Percentiles rank a stretch among this genome's conserved stretches.
Evolutionary conservation across 2,329 filamentous ascomycete genomes (phyloP).

Genomic region (Dendryphion nanum): DNA sequence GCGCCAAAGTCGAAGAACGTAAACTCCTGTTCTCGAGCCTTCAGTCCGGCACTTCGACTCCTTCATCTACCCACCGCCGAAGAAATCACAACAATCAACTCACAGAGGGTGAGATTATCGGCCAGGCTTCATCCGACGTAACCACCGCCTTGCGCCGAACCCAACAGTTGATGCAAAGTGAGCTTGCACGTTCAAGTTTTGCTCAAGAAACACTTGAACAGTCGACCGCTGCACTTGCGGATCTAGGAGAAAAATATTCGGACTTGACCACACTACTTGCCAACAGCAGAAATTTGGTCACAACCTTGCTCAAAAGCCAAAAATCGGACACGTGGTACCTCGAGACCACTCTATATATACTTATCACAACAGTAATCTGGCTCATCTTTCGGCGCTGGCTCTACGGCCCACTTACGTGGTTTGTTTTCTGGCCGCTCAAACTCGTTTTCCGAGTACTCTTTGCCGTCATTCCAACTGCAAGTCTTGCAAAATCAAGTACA

Average conservation of each 20-base stretch:
- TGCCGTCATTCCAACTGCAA: slow-evolving; percentile 55
- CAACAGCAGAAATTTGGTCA: slow-evolving; percentile 71
- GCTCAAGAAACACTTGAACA: slow-evolving; percentile 85
- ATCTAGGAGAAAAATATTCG: slow-evolving; percentile 78
- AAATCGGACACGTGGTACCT: slow-evolving; percentile 99
- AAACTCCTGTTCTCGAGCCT: slow-evolving; percentile 71
- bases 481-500: slow-evolving; percentile 28
- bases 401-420: slow-evolving; percentile 88
- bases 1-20: slow-evolving; percentile 73
- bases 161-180: slow-evolving; percentile 80
- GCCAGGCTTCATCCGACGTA: slow-evolving; percentile 77
- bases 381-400: slow-evolving; percentile 79
- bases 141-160: slow-evolving; percentile 81
- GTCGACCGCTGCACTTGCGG: slow-evolving; percentile 76
- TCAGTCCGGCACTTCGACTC: slow-evolving; percentile 42
- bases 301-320: slow-evolving; percentile 77
- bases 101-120: slow-evolving; percentile 69
- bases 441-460: slow-evolving; percentile 61
- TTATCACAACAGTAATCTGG: slow-evolving; percentile 77
- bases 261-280: slow-evolving; percentile 75
- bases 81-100: slow-evolving; percentile 49
- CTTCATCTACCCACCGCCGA: slow-evolving; percentile 36
- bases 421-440: slow-evolving; percentile 79
- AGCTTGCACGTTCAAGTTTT: slow-evolving; percentile 83
- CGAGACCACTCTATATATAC: slow-evolving; percentile 81